Base-by-base conservation (phyloP, 2,329 filamentous ascomycete genomes). In the Cladobotryum protrusum region DNA sequence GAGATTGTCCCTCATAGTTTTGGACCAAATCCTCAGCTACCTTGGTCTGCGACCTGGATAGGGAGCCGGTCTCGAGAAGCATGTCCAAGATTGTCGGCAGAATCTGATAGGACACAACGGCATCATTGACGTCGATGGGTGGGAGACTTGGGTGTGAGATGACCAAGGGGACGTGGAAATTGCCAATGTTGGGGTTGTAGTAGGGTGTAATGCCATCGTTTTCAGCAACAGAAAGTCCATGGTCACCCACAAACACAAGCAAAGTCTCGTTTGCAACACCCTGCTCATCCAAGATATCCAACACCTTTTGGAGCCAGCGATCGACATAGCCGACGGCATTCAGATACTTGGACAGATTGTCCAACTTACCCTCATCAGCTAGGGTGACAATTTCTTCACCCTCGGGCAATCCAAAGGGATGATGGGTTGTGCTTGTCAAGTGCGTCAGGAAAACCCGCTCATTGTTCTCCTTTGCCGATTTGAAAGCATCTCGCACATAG, bases 21-120 rank as follows among this genome's bases (percentile, higher is more conserved):
- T 47, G 32, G 15, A 58, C 49, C 14, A 62, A 45, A 8, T 60
- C 59, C 4, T 35, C 45, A 4, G 57, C 59, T 8, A 56, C 58
- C 2, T 34, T 29, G 32, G 32, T 52, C 18, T 50, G 48, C 11
- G 53, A 33, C 4, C 52, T 41, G 18, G 53, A 52, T 4, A 63
- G 53, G 9, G 64, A 67, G 33, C 58, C 60, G 5, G 59, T 65
- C 47, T 64, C 62, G 52, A 65, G 53, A 29, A 67, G 61, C 1
- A 67, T 53, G 33, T 67, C 64, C 39, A 67, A 60, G 32, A 67
- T 61, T 8, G 64, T 66, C 1, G 64, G 64, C 5, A 67, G 56
- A 19, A 67, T 62, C 18, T 64, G 63, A 40, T 63, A 54, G 19
- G 64, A 64, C 13, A 61, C 60, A 8, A 63, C 61, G n/a, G 64